These are phyloP conservation scores for Neofusicoccum umdonicola DNA, from an alignment of 2,329 filamentous ascomycete species.

Conservation along the genomic window DNA sequence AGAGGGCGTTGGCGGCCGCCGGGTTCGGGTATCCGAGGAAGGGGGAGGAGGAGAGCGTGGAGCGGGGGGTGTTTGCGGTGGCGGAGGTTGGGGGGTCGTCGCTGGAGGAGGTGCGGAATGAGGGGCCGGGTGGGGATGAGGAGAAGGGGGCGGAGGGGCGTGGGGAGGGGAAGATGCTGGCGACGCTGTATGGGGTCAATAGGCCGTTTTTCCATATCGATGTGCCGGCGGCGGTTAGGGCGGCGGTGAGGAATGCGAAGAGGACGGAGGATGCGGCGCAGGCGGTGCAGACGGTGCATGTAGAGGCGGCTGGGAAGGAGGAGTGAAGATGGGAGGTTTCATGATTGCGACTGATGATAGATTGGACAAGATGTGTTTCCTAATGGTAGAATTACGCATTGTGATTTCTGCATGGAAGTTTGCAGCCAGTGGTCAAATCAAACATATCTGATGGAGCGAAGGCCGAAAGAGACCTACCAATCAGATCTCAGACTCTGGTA, in stretches of 20 bases:
- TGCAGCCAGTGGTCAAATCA: no score
- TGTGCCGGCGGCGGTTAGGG: conserved; percentile 27
- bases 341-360: no score
- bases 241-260: conserved; percentile 16
- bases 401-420: no score
- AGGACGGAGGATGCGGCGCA: neutral
- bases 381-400: no score
- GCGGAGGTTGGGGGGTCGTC: conserved; percentile 21
- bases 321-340: neutral
- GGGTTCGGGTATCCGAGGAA: conserved; percentile 78
- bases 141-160: neutral
- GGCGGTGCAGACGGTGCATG: neutral
- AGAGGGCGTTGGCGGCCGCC: conserved; percentile 75
- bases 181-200: conserved; percentile 25
- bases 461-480: no score
- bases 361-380: no score
- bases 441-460: no score
- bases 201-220: conserved; percentile 31
- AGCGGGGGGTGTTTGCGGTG: neutral
- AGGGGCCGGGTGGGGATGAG: conserved; percentile 19
- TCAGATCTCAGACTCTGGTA: no score
- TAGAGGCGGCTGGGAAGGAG: neutral
- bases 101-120: conserved; percentile 14
- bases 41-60: neutral
- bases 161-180: neutral